phyloP scores from a whole-genome alignment of 495 filamentous ascomycete genomes.

The Amniculicola lignicola region DNA sequence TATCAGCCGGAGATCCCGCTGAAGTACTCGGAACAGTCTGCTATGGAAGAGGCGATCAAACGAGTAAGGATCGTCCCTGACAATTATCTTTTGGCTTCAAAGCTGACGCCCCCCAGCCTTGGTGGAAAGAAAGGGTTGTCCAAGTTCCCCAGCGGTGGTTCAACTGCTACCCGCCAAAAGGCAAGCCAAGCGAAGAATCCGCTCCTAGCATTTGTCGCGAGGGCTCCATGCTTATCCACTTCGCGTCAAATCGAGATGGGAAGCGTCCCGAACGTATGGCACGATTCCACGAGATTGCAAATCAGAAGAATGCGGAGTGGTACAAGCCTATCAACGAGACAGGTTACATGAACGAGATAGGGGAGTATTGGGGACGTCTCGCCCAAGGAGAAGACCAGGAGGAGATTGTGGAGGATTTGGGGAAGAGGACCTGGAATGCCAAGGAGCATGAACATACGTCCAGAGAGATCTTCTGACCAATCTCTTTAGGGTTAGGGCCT shows the following conservation, averaged over 20 bases:
- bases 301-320: constrained; percentile 44
- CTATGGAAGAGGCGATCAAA: constrained; percentile 39
- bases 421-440: constrained; percentile 15
- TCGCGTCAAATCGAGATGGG: constrained; percentile 35
- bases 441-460: constrained; percentile 1
- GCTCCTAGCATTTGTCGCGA: too few relatives aligned
- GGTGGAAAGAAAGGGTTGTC: constrained; percentile 16
- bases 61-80: constrained; percentile 11
- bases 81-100: neutral
- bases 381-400: constrained; percentile 15
- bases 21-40: constrained; percentile 43
- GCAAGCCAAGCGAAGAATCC: too few relatives aligned
- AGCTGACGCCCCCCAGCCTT: neutral
- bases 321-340: constrained; percentile 41
- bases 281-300: constrained; percentile 38
- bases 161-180: constrained; percentile 44
- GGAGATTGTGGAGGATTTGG: constrained; percentile 13
- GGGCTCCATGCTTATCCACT: constrained; percentile 44
- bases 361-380: constrained; percentile 41
- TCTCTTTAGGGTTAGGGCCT: too few relatives aligned
- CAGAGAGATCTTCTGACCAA: too few relatives aligned
- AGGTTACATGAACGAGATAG: constrained; percentile 40
- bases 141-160: constrained; percentile 44
- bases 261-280: constrained; percentile 37
- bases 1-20: constrained; percentile 43